A percentile compares a stretch with the other conserved stretches of the same genome.
These are phyloP conservation scores for Juncus inflexus DNA, from an alignment of 176 grass and related monocot species.

Conservation along the genomic window DNA sequence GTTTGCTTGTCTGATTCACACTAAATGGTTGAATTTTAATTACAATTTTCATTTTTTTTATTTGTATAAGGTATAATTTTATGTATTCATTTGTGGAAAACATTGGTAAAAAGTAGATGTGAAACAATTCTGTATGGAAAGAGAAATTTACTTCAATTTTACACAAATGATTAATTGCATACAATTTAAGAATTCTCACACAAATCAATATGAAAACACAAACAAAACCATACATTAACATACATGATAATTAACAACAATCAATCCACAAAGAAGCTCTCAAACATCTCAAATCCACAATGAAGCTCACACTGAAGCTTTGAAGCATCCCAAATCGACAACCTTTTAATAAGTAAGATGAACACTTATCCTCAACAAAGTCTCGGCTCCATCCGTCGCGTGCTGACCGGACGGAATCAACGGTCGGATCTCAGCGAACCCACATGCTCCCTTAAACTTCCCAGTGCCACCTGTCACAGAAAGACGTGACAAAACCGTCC, in stretches of 20 bases:
- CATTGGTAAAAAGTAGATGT: no score
- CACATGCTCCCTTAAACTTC: conserved; percentile 54
- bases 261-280: neutral
- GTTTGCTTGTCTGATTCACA: conserved; percentile 31
- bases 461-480: conserved; percentile 62
- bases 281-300: no score
- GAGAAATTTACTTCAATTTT: conserved; percentile 2
- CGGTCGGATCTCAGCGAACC: conserved; percentile 50
- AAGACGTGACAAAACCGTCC: conserved; percentile 41
- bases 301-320: no score
- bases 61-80: no score
- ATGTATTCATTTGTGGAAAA: neutral
- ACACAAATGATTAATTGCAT: conserved; percentile 7
- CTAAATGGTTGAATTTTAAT: neutral
- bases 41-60: neutral
- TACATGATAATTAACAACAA: conserved; percentile 6
- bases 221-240: conserved; percentile 2
- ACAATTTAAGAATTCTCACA: neutral
- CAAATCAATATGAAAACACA: conserved; percentile 7
- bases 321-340: no score
- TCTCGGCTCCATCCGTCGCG: conserved; percentile 45
- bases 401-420: conserved; percentile 52
- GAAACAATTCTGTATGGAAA: no score
- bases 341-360: conserved; percentile 34
- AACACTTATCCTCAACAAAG: conserved; percentile 49